Evolutionary conservation across 2,329 filamentous ascomycete species (phyloP).

Genomic region (Pyrenophora graminea): DNA sequence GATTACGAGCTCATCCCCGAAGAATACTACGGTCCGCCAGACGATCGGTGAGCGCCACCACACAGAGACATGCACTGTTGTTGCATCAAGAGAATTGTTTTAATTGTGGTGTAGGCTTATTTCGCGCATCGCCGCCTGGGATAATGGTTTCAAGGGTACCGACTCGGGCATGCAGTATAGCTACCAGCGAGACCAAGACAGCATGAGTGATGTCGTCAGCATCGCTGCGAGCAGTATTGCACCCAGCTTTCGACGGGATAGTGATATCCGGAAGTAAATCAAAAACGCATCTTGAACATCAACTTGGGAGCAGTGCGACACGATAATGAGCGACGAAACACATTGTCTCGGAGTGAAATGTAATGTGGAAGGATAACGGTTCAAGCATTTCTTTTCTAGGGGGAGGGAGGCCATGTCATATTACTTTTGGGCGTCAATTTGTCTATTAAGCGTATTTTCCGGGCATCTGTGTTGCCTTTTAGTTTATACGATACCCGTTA

Average conservation of each 20-base stretch:
- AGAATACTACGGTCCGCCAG: constrained; percentile 32
- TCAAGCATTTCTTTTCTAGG: background rate
- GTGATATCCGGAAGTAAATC: constrained; percentile 6
- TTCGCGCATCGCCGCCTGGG: constrained; percentile 42
- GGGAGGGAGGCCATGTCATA: background rate
- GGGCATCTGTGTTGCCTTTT: background rate
- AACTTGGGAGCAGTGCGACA: background rate
- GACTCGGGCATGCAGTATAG: constrained; percentile 24
- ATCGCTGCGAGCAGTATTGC: constrained; percentile 14
- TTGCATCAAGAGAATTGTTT: constrained; percentile 11
- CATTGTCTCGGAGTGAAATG: background rate
- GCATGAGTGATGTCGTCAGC: constrained; percentile 24
- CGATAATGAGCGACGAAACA: background rate
- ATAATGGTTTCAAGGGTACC: constrained; percentile 38
- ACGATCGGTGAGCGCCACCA: constrained; percentile 38
- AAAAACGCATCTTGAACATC: background rate
- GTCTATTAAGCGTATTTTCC: background rate
- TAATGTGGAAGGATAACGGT: constrained; percentile 3
- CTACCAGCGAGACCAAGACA: constrained; percentile 26
- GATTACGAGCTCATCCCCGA: constrained; percentile 78
- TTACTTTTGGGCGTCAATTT: constrained; percentile 6
- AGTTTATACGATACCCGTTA: too few relatives aligned
- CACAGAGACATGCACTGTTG: background rate
- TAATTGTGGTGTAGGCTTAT: constrained; percentile 37
- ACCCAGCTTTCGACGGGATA: constrained; percentile 13